phyloP scores from a whole-genome alignment of 2,329 filamentous ascomycete genomes.

The Xylaria arbuscula region DNA sequence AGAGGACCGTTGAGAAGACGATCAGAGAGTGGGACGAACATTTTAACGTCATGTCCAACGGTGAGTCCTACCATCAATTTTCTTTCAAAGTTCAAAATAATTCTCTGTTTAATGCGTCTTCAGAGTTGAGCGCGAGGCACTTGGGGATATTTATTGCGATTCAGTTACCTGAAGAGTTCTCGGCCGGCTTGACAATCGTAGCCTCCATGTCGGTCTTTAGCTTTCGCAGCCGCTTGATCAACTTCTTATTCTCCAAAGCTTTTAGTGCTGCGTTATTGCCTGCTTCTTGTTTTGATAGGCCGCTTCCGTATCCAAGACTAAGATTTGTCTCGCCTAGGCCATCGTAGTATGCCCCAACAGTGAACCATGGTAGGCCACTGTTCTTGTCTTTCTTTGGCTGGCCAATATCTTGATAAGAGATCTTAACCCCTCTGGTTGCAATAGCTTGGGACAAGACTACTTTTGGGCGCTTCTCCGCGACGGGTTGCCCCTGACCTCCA shows the following conservation, averaged over 20 bases:
- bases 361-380: slow-evolving; percentile 67
- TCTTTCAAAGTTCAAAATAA: neutral
- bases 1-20: no score
- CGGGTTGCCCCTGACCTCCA: slow-evolving; percentile 27
- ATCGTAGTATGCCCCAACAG: slow-evolving; percentile 72
- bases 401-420: slow-evolving; percentile 70
- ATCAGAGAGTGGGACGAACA: no score
- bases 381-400: slow-evolving; percentile 66
- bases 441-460: slow-evolving; percentile 64
- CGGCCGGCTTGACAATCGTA: slow-evolving; percentile 3
- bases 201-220: slow-evolving; percentile 60
- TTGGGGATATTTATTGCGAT: neutral
- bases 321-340: slow-evolving; percentile 75
- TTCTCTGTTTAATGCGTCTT: neutral
- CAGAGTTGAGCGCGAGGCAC: neutral
- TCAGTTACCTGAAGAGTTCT: neutral
- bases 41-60: no score
- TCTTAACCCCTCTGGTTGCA: slow-evolving; percentile 65
- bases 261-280: slow-evolving; percentile 72
- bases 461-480: slow-evolving; percentile 58
- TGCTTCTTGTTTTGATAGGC: slow-evolving; percentile 75
- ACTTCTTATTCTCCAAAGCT: slow-evolving; percentile 73
- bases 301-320: slow-evolving; percentile 71
- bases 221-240: slow-evolving; percentile 63
- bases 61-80: no score